Conservation (phyloP, 192 early-diverging fungal genomes). For the Backusella morwellensis region DNA sequence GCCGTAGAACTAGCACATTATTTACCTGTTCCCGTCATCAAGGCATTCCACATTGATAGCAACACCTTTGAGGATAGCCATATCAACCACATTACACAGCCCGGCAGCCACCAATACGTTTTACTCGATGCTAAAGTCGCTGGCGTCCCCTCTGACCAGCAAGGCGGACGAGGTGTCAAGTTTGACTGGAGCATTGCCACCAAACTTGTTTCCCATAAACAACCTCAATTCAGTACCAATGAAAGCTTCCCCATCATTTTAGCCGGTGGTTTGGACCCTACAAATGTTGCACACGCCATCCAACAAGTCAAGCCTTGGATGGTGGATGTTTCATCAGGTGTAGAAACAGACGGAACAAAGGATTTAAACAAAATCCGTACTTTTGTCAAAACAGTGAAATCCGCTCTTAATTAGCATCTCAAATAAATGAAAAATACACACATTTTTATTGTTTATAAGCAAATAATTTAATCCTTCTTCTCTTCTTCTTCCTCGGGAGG, state of each 20-base stretch:
- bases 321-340: slow-evolving; percentile 94
- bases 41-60: slow-evolving; percentile 81
- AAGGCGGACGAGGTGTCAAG: slow-evolving; percentile 74
- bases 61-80: slow-evolving; percentile 40
- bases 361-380: slow-evolving; percentile 70
- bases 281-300: slow-evolving; percentile 81
- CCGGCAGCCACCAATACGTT: slow-evolving; percentile 50
- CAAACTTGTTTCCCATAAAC: slow-evolving; percentile 37
- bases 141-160: slow-evolving; percentile 42
- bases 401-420: neutral
- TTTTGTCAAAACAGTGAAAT: slow-evolving; percentile 70
- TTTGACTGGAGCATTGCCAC: slow-evolving; percentile 89
- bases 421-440: slow-evolving; percentile 5
- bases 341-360: slow-evolving; percentile 83
- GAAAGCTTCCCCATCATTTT: slow-evolving; percentile 69
- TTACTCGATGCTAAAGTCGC: slow-evolving; percentile 68
- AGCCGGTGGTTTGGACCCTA: slow-evolving; percentile 85
- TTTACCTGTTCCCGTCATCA: slow-evolving; percentile 82
- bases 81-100: slow-evolving; percentile 44
- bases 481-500: slow-evolving; percentile 23
- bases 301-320: slow-evolving; percentile 68
- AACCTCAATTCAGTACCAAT: neutral
- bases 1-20: slow-evolving; percentile 58
- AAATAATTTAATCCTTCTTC: slow-evolving; percentile 20
- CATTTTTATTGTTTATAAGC: neutral